Evolutionary conservation across 768 basidiomycete species (phyloP).

Genomic region (Ramaria rubella): DNA sequence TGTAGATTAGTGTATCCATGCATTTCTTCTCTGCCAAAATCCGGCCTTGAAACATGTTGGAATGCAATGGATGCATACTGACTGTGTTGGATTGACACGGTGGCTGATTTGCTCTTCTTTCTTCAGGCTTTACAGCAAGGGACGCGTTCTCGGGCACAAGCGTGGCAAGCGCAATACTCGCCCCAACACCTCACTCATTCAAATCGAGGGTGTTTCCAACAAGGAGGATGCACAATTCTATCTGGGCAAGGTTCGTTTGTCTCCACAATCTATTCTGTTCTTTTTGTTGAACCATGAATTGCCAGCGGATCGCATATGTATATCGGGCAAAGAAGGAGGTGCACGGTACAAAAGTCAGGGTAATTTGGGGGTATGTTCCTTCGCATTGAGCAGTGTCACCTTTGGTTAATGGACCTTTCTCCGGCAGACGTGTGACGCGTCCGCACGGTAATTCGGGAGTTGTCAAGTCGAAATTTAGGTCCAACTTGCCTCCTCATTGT

Average conservation of each 20-base stretch:
- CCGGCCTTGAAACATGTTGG: background rate
- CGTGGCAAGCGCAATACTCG: conserved; percentile 95
- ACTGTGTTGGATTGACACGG: conserved; percentile 7
- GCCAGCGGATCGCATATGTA: conserved; percentile 91
- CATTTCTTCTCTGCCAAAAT: background rate
- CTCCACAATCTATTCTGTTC: background rate
- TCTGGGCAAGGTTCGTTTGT: conserved; percentile 82
- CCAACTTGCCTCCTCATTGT: conserved; percentile 89
- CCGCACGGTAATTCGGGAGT: conserved; percentile 93
- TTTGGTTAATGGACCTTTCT: background rate
- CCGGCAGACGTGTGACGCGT: conserved; percentile 83
- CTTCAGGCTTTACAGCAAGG: conserved; percentile 89
- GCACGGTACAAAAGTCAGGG: conserved; percentile 90
- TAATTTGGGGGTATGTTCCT: conserved; percentile 89
- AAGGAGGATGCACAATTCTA: conserved; percentile 97
- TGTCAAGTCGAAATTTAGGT: conserved; percentile 93
- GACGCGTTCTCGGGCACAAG: conserved; percentile 96
- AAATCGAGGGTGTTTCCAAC: conserved; percentile 92
- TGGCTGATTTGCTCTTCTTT: conserved; percentile 11
- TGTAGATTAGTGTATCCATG: background rate
- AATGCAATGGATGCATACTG: conserved; percentile 9
- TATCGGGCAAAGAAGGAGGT: conserved; percentile 96
- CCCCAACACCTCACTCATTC: conserved; percentile 93
- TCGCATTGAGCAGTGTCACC: background rate
- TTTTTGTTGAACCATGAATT: conserved; percentile 8